Evolutionary conservation across 2,329 filamentous ascomycete genomes (phyloP), one percentile per base, ranked within the genome.

Genomic region (Passalora sequoiae): DNA sequence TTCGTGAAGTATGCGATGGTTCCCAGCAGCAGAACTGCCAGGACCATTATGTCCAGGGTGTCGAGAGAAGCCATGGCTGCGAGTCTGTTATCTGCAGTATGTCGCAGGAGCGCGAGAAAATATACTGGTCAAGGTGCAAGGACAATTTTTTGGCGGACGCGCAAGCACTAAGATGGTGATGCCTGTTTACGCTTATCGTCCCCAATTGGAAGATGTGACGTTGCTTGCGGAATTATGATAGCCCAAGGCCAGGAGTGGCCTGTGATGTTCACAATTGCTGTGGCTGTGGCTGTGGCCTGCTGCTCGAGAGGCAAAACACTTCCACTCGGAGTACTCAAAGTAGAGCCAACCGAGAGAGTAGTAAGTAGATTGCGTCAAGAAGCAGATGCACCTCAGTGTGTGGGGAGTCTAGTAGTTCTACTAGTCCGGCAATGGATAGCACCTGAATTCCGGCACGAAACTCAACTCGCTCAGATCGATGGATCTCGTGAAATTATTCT

Each of bases 1-100:
- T 98, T 98, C 56, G 92, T 97, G 71, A 98, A 94, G 72, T 97
- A 98, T 63, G 91, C 92, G 49, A 89, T 66, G 36, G 89, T 96
- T 55, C 88, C 92, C 46, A 94, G 66, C 43, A 97, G 77, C 59
- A 98, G 83, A 46, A 80, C 80, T 50, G 81, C 80, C 55, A 98
- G 85, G 75, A 98, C 92, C 60, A 95, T 69, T 59, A 97, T 77
- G 77, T 98, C 92, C 72, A 98, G 74, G 19, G 89, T 94, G 66
- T 98, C 92, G 65, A 98, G 81, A 76, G 95, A 86, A 57, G 91
- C 88, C 92, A 98, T 97, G 60, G 56, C 76, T 36, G 47, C 27
- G 13, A 24, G 28, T 15, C 16, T 38, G 21, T 6, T 39, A 19
- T 28, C 29, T 36, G 13, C 28, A 25, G 24, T 39, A 32, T 36